phyloP scores from a whole-genome alignment of 495 filamentous ascomycete species.

The Penicillium longicatenatum region DNA sequence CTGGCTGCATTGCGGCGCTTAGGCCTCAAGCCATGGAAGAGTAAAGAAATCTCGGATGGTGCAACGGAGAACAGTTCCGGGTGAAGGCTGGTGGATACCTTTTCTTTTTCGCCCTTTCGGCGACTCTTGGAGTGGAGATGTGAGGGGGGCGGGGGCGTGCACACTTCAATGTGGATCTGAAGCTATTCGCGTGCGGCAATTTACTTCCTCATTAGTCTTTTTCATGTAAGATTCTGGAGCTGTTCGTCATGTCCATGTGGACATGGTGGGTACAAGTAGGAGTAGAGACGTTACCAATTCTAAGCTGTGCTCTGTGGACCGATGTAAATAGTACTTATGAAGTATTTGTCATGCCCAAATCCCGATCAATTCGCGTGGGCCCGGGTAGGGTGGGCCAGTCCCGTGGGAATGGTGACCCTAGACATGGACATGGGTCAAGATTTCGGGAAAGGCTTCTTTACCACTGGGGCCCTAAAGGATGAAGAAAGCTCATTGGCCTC shows the following conservation, averaged over 20 bases:
- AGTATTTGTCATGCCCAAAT: constrained; percentile 13
- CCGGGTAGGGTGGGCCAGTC: constrained; percentile 13
- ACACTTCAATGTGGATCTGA: not conserved
- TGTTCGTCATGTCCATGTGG: not conserved
- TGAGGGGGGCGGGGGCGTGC: constrained; percentile 3
- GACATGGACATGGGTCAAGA: constrained; percentile 4
- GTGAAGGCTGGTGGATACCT: not conserved
- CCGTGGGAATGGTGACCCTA: constrained; percentile 14
- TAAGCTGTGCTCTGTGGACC: not conserved
- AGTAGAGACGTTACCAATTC: too few species aligned
- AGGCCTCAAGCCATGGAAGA: constrained; percentile 1
- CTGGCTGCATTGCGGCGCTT: constrained; percentile 8
- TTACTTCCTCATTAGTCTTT: not conserved
- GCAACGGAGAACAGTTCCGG: not conserved
- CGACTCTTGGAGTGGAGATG: not conserved
- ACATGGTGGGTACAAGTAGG: not conserved
- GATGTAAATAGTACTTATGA: not conserved
- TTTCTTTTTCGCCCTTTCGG: not conserved
- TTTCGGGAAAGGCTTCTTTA: not conserved
- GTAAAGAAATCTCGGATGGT: constrained; percentile 1
- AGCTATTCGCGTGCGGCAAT: not conserved
- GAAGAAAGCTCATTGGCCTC: constrained; percentile 8
- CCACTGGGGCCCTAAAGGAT: not conserved
- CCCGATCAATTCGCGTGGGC: constrained; percentile 26
- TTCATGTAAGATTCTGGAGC: not conserved